phyloP scores from a whole-genome alignment of 768 basidiomycete genomes.

The Lentinula aciculospora region DNA sequence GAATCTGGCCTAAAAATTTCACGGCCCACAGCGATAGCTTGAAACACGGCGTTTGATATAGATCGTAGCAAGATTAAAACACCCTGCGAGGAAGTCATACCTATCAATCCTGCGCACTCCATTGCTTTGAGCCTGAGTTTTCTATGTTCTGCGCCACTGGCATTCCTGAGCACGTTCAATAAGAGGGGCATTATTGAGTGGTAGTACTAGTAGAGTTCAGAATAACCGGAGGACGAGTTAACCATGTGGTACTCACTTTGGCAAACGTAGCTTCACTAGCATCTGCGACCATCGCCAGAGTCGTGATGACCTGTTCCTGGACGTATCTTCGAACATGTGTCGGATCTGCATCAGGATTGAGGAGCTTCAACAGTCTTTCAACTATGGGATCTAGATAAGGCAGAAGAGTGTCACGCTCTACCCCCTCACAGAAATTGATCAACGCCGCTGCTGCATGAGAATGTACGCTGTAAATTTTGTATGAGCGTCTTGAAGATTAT shows the following conservation, averaged over 20 bases:
- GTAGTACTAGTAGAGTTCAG: slow-evolving; percentile 49
- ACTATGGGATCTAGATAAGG: slow-evolving; percentile 82
- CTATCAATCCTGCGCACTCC: slow-evolving; percentile 87
- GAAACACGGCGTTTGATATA: not conserved
- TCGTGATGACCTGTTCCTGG: slow-evolving; percentile 85
- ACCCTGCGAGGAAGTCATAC: slow-evolving; percentile 32
- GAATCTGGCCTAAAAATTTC: slow-evolving; percentile 78
- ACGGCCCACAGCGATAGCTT: slow-evolving; percentile 83
- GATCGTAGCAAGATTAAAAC: not conserved
- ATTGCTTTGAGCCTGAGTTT: slow-evolving; percentile 79
- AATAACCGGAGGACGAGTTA: not conserved
- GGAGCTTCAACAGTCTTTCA: slow-evolving; percentile 59
- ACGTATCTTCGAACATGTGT: slow-evolving; percentile 53
- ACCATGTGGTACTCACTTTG: slow-evolving; percentile 39
- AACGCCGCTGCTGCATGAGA: slow-evolving; percentile 83
- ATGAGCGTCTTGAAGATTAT: not conserved
- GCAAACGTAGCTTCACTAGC: slow-evolving; percentile 75
- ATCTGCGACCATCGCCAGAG: slow-evolving; percentile 85
- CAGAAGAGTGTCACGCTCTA: slow-evolving; percentile 62
- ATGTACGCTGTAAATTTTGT: slow-evolving; percentile 58
- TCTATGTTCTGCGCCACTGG: slow-evolving; percentile 58
- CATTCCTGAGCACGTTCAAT: slow-evolving; percentile 68
- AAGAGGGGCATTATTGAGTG: slow-evolving; percentile 75
- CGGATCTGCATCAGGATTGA: slow-evolving; percentile 48
- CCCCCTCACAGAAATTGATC: slow-evolving; percentile 90